Evolutionary conservation across 495 filamentous ascomycete genomes (phyloP), one percentile per base, ranked within the genome.

Genomic region (Jackrogersella minutella): DNA sequence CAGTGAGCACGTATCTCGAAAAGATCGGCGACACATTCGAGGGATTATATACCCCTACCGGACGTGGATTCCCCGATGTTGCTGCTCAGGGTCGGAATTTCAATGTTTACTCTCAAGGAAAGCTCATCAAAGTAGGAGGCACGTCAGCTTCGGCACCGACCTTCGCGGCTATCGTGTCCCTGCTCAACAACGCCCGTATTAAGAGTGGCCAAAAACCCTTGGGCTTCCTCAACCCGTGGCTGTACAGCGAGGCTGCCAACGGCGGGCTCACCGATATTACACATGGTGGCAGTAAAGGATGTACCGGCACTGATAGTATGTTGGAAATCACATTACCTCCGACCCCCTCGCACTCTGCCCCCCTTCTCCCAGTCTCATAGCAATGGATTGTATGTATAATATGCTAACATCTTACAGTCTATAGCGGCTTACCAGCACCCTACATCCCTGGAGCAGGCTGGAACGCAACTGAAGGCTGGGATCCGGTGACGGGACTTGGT

Each of bases 41-140:
- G 22, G 71, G 72, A 14, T 41, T 84, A 14, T 80, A 90, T 80
- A 80, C 89, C 74, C 74, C 76, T 0, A 30, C 73, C 1, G 90
- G 90, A 0, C 84, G 89, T 61, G 90, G 82, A 0, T 84, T 88
- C 56, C 89, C 90, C 0, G 90, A 92, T 62, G 82, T 91, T 14
- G 77, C 86, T 5, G 86, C 87, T 7, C 82, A 85, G 49, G 84
- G 82, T 1, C 81, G 82, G 6, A 83, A 85, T 41, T 81, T 88
- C 54, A 68, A 79, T 16, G 76, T 85, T 40, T 36, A 71, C 6
- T 82, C 84, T 4, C 85, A 88, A 58, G 43, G 72, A 0, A 22
- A n/a, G 6, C 43, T 64, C 1, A 66, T 85, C 16, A 86, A 88
- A 59, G 73, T 78, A 3, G 67, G 64, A 51, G 77, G 78, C 0